Evolutionary conservation across 2,329 filamentous ascomycete genomes (phyloP), one percentile per base, ranked within the genome.

Genomic region (Acrocalymma vagum): DNA sequence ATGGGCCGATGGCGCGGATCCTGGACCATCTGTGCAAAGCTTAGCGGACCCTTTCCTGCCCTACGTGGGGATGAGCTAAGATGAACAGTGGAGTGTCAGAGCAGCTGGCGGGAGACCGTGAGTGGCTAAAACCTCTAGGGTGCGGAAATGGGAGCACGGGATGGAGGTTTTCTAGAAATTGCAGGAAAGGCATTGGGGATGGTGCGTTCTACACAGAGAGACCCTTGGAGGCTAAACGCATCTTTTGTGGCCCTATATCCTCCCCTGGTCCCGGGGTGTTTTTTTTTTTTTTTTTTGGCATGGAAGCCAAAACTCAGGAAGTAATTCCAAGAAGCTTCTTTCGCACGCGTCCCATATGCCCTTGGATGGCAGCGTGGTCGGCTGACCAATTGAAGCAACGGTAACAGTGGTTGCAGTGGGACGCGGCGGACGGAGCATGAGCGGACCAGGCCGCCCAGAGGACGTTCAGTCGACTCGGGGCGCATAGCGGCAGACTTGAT

Each of bases 1-100:
- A 60, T 64, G 53, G 63, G 55, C 63, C 60, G 54, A 52, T 45
- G 49, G 52, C 54, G 64, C 58, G 64, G 56, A 62, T 58, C 55
- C 52, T 58, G 23, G 57, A 51, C 43, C 42, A 51, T 46, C 46
- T 53, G 40, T 58, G 51, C 46, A 54, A 57, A 62, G 60, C 55
- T 62, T 63, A 63, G 62, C 48, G 60, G 60, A 52, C 45, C 46
- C 53, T 51, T 38, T 45, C 36, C 36, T 39, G 30, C 34, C 35
- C 40, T 30, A 36, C 39, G 39, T 36, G 32, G 15, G 27, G 38
- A 38, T n/a, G n/a, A n/a, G 39, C 40, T 44, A 44, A 31, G 13
- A 36, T n/a, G n/a, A n/a, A n/a, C n/a, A n/a, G n/a, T n/a, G n/a
- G n/a, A n/a, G n/a, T n/a, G n/a, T n/a, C n/a, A n/a, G n/a, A n/a